Base-by-base conservation (phyloP, 2,329 filamentous ascomycete genomes). In the Claviceps purpurea region DNA sequence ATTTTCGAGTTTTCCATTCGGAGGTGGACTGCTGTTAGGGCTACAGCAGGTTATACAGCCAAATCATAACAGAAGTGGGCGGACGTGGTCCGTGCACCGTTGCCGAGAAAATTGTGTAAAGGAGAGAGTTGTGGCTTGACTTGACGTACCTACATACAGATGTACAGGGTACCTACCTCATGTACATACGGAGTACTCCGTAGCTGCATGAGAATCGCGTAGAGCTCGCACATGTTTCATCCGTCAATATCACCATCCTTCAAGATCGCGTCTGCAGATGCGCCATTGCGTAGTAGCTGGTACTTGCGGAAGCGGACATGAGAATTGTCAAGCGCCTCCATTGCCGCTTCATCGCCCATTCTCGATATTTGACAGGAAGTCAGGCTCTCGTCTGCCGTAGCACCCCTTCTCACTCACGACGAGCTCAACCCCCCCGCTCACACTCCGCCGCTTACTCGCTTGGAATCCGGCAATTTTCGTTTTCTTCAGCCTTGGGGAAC, bases 251-350 rank as follows among this genome's bases (percentile, higher is more conserved):
- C 41, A 42, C 16, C 40, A 41, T 18, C 6, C 7, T 6, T 5
- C 10, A 24, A 7, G 42, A 16, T 14, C 5, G 20, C 3, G 42
- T 24, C 42, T 43, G 42, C 20, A 30, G 6, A 20, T 49, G 3
- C 5, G 16, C 47, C 18, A 41, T 42, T 34, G 30, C 30, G 30
- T 11, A 34, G 10, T 37, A 40, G 8, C 14, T 30, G 11, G 16
- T 30, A n/a, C 22, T 26, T 49, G 50, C 16, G 2, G 37, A 16
- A 22, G 30, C 45, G 56, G 57, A 55, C 56, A 60, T 58, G 58
- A 56, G 53, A 44, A 26, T 53, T 44, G 49, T 38, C 47, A 48
- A 26, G 45, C 49, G 40, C 8, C 26, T 38, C 18, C 40, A 24
- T 16, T 38, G 6, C 26, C 48, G 26, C 48, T 42, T 22, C 10